Conservation (phyloP, 1,284 basidiomycete species). For the Papiliotrema nemorosa region DNA sequence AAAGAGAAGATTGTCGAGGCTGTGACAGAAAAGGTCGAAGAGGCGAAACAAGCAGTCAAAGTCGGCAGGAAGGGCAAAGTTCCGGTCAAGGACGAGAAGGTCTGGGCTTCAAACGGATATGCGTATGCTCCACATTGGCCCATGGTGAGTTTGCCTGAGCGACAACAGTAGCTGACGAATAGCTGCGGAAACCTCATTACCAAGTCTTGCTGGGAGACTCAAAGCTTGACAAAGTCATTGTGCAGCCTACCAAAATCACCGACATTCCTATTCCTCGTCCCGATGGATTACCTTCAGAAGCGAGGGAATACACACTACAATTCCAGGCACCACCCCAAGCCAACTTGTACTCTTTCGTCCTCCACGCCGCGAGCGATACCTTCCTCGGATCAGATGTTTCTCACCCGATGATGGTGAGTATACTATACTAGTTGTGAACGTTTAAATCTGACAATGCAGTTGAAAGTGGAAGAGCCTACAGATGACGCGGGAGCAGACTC, state of each 20-base stretch:
- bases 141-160: slow-evolving; percentile 61
- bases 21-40: slow-evolving; percentile 43
- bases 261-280: slow-evolving; percentile 70
- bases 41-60: slow-evolving; percentile 64
- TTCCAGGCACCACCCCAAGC: slow-evolving; percentile 90
- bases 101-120: slow-evolving; percentile 55
- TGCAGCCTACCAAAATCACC: slow-evolving; percentile 79
- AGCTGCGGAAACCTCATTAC: slow-evolving; percentile 83
- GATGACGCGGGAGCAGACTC: slow-evolving; percentile 56
- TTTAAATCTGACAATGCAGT: slow-evolving; percentile 51
- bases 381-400: slow-evolving; percentile 78
- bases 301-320: slow-evolving; percentile 80
- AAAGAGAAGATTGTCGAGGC: slow-evolving; percentile 56
- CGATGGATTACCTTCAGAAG: slow-evolving; percentile 58
- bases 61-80: slow-evolving; percentile 32
- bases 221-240: slow-evolving; percentile 82
- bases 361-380: slow-evolving; percentile 80
- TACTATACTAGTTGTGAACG: neutral
- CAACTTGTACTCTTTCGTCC: slow-evolving; percentile 85
- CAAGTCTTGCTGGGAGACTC: slow-evolving; percentile 89
- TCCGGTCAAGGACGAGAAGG: slow-evolving; percentile 45
- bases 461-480: slow-evolving; percentile 73
- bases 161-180: slow-evolving; percentile 7
- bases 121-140: slow-evolving; percentile 93
- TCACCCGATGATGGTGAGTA: slow-evolving; percentile 63